These are phyloP conservation scores for Apiospora phragmitis DNA, from an alignment of 2,329 filamentous ascomycete species.

Conservation along the genomic window DNA sequence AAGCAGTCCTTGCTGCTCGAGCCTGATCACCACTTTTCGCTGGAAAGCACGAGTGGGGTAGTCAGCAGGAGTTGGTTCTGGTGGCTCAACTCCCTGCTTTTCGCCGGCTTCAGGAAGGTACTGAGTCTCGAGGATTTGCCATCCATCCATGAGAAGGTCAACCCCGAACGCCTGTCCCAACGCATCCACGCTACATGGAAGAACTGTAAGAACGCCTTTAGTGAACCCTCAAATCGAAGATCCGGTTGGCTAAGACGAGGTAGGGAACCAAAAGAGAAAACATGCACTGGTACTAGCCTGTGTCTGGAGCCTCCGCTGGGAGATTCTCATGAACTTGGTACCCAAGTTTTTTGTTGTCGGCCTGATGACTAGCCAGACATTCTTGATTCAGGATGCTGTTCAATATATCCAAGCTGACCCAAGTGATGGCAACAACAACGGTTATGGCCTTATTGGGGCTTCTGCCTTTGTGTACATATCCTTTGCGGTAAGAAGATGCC, in stretches of 20 bases:
- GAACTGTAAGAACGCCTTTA: background rate
- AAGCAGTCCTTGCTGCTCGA: slow-evolving; percentile 26
- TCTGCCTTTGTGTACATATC: slow-evolving; percentile 12
- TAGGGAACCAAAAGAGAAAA: slow-evolving; percentile 12
- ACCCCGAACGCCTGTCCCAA: slow-evolving; percentile 7
- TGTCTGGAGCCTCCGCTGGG: slow-evolving; percentile 15
- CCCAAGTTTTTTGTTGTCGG: slow-evolving; percentile 15
- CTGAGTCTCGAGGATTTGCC: slow-evolving; percentile 25
- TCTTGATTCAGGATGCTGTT: slow-evolving; percentile 13
- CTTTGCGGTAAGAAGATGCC: slow-evolving; percentile 9
- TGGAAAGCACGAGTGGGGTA: slow-evolving; percentile 24
- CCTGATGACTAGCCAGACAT: slow-evolving; percentile 14
- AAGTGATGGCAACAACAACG: background rate
- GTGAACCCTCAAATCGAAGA: background rate
- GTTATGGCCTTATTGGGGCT: slow-evolving; percentile 16
- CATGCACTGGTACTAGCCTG: slow-evolving; percentile 15
- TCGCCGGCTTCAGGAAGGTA: slow-evolving; percentile 24
- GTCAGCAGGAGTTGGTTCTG: slow-evolving; percentile 29
- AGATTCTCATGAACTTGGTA: slow-evolving; percentile 12
- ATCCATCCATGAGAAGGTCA: slow-evolving; percentile 14
- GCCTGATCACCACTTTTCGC: slow-evolving; percentile 21
- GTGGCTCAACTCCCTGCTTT: slow-evolving; percentile 30
- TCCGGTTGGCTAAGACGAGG: background rate
- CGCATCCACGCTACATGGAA: slow-evolving; percentile 7
- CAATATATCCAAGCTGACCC: slow-evolving; percentile 5